A percentile compares a stretch with the other conserved stretches of the same genome.
phyloP scores from a whole-genome alignment of 1,139 yeast genomes.

The Oligophagozyma castellii region DNA sequence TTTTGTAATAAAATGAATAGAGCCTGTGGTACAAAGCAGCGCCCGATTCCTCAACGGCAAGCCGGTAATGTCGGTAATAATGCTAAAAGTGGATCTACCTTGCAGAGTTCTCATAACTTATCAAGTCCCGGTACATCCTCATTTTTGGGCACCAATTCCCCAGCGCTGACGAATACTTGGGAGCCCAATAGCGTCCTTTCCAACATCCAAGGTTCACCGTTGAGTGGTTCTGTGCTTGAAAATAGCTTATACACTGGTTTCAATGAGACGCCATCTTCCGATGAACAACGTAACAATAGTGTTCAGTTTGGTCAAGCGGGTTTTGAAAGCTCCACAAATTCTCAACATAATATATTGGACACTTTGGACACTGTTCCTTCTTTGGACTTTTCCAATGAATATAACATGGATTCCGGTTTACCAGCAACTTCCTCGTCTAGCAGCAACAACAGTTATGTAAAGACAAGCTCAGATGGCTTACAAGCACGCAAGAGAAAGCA shows the following conservation, averaged over 20 bases:
- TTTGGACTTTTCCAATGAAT: neutral
- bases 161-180: slow-evolving; percentile 5
- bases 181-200: slow-evolving; percentile 5
- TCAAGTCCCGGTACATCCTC: neutral
- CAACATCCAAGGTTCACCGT: too few species aligned
- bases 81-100: neutral
- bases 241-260: neutral
- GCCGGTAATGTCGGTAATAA: slow-evolving; percentile 3
- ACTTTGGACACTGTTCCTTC: neutral
- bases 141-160: slow-evolving; percentile 1
- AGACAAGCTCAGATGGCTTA: neutral
- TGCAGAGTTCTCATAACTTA: neutral
- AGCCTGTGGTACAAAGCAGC: slow-evolving; percentile 72
- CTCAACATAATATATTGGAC: neutral
- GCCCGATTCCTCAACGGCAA: slow-evolving; percentile 47
- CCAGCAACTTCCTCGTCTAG: too few species aligned
- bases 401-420: too few species aligned
- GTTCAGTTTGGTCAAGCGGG: neutral
- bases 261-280: neutral
- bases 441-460: neutral
- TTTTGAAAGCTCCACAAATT: too few species aligned
- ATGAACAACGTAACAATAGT: neutral
- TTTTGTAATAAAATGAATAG: slow-evolving; percentile 64
- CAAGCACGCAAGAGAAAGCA: neutral
- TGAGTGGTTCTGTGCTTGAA: neutral